Conservation (phyloP, 2,329 filamentous ascomycete genomes). For the Penicillium nordicum region DNA sequence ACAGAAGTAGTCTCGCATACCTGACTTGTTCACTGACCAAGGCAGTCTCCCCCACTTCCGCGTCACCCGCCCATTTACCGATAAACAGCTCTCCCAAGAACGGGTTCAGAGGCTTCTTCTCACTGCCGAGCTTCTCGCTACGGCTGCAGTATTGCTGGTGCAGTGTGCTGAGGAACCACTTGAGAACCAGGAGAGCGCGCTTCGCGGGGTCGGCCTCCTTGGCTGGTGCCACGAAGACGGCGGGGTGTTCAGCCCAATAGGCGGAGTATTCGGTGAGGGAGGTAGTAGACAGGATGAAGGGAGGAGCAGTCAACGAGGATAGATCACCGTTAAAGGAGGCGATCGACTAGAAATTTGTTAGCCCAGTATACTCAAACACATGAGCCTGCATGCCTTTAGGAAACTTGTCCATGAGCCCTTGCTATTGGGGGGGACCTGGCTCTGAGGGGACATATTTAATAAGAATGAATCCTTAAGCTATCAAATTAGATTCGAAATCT, state of each 20-base stretch:
- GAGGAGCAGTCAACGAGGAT: slow-evolving; percentile 74
- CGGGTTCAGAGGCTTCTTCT: slow-evolving; percentile 97
- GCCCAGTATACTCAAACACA: neutral
- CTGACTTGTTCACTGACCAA: slow-evolving; percentile 93
- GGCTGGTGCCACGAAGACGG: slow-evolving; percentile 76
- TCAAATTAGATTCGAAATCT: neutral
- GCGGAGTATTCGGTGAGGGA: slow-evolving; percentile 77
- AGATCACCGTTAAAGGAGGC: slow-evolving; percentile 80
- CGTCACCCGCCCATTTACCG: slow-evolving; percentile 80
- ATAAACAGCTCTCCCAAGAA: slow-evolving; percentile 94
- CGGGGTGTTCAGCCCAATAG: slow-evolving; percentile 78
- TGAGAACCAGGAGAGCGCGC: slow-evolving; percentile 81
- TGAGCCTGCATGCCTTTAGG: slow-evolving; percentile 39
- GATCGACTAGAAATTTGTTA: slow-evolving; percentile 53
- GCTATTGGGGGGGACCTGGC: slow-evolving; percentile 40
- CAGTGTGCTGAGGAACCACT: slow-evolving; percentile 91
- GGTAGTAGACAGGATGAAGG: slow-evolving; percentile 75
- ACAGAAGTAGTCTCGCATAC: slow-evolving; percentile 29
- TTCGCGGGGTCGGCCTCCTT: slow-evolving; percentile 75
- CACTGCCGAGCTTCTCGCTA: slow-evolving; percentile 79
- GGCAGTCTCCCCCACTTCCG: slow-evolving; percentile 67
- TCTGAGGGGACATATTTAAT: slow-evolving; percentile 35
- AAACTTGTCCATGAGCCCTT: slow-evolving; percentile 49
- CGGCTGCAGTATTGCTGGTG: slow-evolving; percentile 76
- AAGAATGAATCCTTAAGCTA: neutral